Base-by-base conservation (phyloP, 805 yeast species). In the Hanseniaspora clermontiae region DNA sequence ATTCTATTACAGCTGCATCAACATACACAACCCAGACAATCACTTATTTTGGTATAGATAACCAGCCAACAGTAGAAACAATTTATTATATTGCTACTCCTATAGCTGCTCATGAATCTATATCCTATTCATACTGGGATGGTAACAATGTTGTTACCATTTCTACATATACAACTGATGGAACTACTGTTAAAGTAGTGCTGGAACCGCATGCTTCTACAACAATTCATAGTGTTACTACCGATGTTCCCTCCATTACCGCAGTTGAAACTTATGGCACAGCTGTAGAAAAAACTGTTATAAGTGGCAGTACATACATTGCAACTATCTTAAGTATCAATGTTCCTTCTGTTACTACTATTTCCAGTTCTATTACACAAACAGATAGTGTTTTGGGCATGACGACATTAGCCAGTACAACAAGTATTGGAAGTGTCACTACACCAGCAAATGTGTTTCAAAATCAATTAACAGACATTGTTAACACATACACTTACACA, bases 161-260 rank as follows among this genome's bases (percentile, higher is more conserved):
- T 11, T 29, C 55, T 6, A 51, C 55, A 15, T 51, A 43, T 49
- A 42, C 52, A 14, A 29, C 52, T 4, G 11, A 24, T 39, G 52
- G 42, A 12, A 29, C 15, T 15, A 39, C 65, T 19, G 49, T 46
- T 19, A n/a, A 17, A 19, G 49, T 46, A 19, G 49, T 46, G 9
- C 34, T 34, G 15, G 31, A 1, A 72, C 79, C 11, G 5, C 32
- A 46, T 14, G 7, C 36, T 14, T 17, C 17, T 17, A 46, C 49
- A 32, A 34, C 49, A 10, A 32, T 46, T 34, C 49, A 46, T 14
- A 34, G 19, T 15, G 49, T 46, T 9, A 46, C 39, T 11, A 46
- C 49, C 6, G 11, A 46, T 46, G 49, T 46, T 17, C 40, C 49
- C 11, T 46, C 27, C 8, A 34, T 46, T 4, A 32, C 40, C 19